Evolutionary conservation across 495 filamentous ascomycete species (phyloP).

Genomic region (Chaetomium cochliodes): DNA sequence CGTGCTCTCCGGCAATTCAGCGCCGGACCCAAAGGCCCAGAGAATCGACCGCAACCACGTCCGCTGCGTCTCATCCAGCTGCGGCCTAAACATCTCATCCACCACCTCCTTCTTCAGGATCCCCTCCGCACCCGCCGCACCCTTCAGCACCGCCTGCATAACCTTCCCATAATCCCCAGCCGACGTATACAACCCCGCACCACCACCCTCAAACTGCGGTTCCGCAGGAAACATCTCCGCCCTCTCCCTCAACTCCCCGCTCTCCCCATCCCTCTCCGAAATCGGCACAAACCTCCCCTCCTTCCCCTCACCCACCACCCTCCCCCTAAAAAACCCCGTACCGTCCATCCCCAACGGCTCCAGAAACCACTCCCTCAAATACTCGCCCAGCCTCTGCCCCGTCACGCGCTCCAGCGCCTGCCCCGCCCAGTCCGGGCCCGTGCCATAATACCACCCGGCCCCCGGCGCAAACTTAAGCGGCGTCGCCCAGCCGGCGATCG

Average conservation of each 20-base stretch:
- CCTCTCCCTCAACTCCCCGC: slow-evolving; percentile 11
- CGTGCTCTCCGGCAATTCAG: slow-evolving; percentile 26
- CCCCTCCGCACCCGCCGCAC: not conserved
- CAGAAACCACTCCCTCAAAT: slow-evolving; percentile 28
- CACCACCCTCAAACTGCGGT: slow-evolving; percentile 43
- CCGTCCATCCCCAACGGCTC: slow-evolving; percentile 28
- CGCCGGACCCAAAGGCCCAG: slow-evolving; percentile 18
- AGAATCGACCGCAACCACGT: slow-evolving; percentile 12
- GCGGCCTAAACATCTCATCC: slow-evolving; percentile 53
- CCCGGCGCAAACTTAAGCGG: slow-evolving; percentile 36
- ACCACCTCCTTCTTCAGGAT: slow-evolving; percentile 37
- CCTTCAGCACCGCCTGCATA: slow-evolving; percentile 46
- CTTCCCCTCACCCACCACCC: slow-evolving; percentile 5
- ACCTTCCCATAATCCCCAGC: slow-evolving; percentile 52
- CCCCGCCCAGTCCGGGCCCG: slow-evolving; percentile 37
- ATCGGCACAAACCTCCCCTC: slow-evolving; percentile 8
- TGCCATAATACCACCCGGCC: slow-evolving; percentile 37
- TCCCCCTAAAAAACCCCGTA: slow-evolving; percentile 22
- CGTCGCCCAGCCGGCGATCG: slow-evolving; percentile 32
- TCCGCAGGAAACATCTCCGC: slow-evolving; percentile 18
- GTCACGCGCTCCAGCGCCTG: slow-evolving; percentile 28
- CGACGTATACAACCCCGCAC: slow-evolving; percentile 51
- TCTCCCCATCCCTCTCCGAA: slow-evolving; percentile 15
- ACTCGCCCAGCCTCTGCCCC: slow-evolving; percentile 25
- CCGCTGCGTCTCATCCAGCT: slow-evolving; percentile 40